Evolutionary conservation across 306 rosid species (phyloP).

Genomic region (Potentilla sterilis): DNA sequence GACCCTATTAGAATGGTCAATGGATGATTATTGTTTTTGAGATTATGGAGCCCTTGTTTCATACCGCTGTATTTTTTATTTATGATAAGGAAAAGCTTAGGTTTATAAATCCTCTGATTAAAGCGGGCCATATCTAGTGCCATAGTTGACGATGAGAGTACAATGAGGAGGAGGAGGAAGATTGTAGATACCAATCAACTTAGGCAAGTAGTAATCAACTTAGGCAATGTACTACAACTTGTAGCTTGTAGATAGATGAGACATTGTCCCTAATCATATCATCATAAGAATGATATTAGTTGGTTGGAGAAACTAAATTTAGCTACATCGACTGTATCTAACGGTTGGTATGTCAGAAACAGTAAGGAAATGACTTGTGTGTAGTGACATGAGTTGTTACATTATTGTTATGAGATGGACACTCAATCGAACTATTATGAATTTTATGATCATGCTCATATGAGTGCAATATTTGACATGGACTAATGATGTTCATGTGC

Average conservation of each 20-base stretch:
- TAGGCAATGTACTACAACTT: background rate
- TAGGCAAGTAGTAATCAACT: background rate
- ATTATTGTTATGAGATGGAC: slow-evolving; percentile 13
- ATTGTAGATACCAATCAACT: too few relatives aligned
- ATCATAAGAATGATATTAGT: background rate
- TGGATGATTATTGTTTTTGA: too few relatives aligned
- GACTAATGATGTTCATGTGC: slow-evolving; percentile 4
- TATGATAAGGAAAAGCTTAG: too few relatives aligned
- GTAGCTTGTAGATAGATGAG: background rate
- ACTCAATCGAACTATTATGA: slow-evolving; percentile 5
- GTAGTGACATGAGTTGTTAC: background rate
- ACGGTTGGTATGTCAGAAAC: slow-evolving; percentile 20
- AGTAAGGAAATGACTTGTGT: background rate
- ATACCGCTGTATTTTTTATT: too few relatives aligned
- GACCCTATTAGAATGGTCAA: too few relatives aligned
- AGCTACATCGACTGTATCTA: background rate
- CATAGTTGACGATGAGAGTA: too few relatives aligned
- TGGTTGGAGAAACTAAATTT: background rate
- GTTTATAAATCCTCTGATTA: too few relatives aligned
- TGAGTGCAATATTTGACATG: background rate
- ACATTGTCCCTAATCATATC: too few relatives aligned
- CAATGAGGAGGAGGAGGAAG: too few relatives aligned
- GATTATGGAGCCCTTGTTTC: too few relatives aligned
- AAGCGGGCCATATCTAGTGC: too few relatives aligned
- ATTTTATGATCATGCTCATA: background rate